phyloP scores from a whole-genome alignment of 2,329 filamentous ascomycete species.

The Penicillium psychrosexuale region DNA sequence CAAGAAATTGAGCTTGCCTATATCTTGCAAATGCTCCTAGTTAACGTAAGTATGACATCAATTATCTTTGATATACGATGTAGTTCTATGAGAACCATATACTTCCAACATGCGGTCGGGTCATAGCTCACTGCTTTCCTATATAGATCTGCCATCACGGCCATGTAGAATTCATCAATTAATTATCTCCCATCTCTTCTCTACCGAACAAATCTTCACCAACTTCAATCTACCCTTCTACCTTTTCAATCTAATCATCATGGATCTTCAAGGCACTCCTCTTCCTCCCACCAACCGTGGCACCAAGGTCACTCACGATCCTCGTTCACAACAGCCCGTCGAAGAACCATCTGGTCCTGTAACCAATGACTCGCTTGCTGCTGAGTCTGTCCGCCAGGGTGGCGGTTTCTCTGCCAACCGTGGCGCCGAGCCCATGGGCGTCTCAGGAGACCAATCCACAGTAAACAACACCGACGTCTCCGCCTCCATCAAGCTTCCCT shows the following conservation, averaged over 20 bases:
- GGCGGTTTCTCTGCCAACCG: conserved; percentile 63
- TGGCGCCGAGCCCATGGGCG: conserved; percentile 49
- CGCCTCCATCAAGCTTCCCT: conserved; percentile 49
- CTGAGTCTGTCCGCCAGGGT: conserved; percentile 61
- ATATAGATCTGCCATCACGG: conserved; percentile 23
- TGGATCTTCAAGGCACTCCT: conserved; percentile 43
- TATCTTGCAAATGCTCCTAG: background rate
- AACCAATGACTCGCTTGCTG: conserved; percentile 68
- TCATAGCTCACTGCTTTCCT: conserved; percentile 4
- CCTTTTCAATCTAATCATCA: conserved; percentile 16
- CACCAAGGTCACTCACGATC: conserved; percentile 49
- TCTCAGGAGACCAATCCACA: conserved; percentile 53
- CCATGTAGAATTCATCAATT: background rate
- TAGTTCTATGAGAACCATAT: background rate
- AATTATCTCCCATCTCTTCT: background rate
- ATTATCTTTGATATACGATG: background rate
- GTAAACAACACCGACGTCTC: conserved; percentile 57
- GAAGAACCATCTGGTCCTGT: conserved; percentile 64
- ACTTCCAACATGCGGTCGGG: background rate
- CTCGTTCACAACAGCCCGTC: conserved; percentile 51
- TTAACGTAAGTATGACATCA: conserved; percentile 37
- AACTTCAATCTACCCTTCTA: too few relatives aligned
- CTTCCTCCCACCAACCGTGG: conserved; percentile 31
- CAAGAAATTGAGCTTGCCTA: conserved; percentile 7
- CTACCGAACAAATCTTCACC: background rate